Conservation (phyloP, 352 stramenopile genomes). For the Phytophthora macrochlamydospora region DNA sequence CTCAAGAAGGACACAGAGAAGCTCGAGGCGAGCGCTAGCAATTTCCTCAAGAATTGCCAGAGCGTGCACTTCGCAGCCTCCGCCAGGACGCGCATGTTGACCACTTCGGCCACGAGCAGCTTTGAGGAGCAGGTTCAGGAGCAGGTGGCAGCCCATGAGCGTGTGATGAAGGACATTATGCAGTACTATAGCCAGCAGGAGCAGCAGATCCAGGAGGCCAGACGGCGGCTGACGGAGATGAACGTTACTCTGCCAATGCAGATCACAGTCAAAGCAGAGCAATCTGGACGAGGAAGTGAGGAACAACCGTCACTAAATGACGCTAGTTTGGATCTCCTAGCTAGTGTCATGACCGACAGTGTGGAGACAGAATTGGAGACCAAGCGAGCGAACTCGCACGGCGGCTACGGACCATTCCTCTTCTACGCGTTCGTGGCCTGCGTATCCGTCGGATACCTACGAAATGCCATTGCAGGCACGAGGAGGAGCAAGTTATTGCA, state of each 20-base stretch:
- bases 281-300: neutral
- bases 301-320: neutral
- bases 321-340: no score
- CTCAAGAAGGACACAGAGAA: conserved; percentile 22
- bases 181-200: conserved; percentile 30
- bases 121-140: conserved; percentile 21
- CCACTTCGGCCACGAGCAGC: conserved; percentile 13
- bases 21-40: conserved; percentile 17
- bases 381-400: conserved; percentile 5
- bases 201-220: conserved; percentile 30
- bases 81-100: conserved; percentile 26
- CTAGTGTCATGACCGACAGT: no score
- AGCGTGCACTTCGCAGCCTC: conserved; percentile 24
- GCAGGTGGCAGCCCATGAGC: conserved; percentile 22
- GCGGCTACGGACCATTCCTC: conserved; percentile 23
- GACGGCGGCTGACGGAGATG: conserved; percentile 23
- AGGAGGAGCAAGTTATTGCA: conserved; percentile 18
- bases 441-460: conserved; percentile 39
- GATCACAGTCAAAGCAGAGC: conserved; percentile 7
- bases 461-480: conserved; percentile 18
- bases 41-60: conserved; percentile 35
- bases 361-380: conserved; percentile 3
- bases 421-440: conserved; percentile 41
- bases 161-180: conserved; percentile 31
- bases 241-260: conserved; percentile 33